Conservation (phyloP, 2,329 filamentous ascomycete species). For the Trichoderma breve region DNA sequence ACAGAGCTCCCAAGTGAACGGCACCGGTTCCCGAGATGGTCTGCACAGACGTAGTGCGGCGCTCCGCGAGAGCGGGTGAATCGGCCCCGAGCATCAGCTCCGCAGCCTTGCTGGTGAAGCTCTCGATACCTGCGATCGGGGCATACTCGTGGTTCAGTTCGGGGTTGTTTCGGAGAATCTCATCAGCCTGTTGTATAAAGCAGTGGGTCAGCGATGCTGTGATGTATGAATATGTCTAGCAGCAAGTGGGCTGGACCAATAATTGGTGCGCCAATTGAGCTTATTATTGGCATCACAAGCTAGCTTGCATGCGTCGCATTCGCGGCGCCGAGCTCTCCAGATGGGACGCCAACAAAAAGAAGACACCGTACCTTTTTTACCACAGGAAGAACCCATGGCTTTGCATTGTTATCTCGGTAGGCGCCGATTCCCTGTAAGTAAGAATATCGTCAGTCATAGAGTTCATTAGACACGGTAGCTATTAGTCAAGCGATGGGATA, state of each 20-base stretch:
- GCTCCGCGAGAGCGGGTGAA: constrained; percentile 79
- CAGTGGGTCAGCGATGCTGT: constrained; percentile 15
- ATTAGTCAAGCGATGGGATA: constrained; percentile 8
- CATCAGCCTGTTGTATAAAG: constrained; percentile 67
- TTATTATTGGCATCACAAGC: constrained; percentile 3
- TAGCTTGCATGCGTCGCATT: background rate
- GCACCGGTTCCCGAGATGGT: constrained; percentile 97
- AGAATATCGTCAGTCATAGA: constrained; percentile 12
- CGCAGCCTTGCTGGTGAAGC: constrained; percentile 86
- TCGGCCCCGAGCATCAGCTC: constrained; percentile 81
- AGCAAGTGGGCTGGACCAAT: constrained; percentile 8
- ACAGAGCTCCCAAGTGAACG: constrained; percentile 87
- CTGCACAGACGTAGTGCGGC: constrained; percentile 78
- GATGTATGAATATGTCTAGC: background rate
- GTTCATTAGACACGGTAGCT: background rate
- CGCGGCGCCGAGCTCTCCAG: background rate
- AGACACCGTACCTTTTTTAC: constrained; percentile 76
- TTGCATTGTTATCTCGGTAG: constrained; percentile 91
- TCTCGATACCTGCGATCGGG: constrained; percentile 83
- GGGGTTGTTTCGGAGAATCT: constrained; percentile 83
- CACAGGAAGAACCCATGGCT: constrained; percentile 95
- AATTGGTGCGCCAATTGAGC: constrained; percentile 10
- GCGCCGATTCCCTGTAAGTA: constrained; percentile 69
- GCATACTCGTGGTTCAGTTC: constrained; percentile 97
- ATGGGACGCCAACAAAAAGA: background rate